Base-by-base conservation (phyloP, 164 flowering plant genomes). In the Paratinospora sagittata region DNA sequence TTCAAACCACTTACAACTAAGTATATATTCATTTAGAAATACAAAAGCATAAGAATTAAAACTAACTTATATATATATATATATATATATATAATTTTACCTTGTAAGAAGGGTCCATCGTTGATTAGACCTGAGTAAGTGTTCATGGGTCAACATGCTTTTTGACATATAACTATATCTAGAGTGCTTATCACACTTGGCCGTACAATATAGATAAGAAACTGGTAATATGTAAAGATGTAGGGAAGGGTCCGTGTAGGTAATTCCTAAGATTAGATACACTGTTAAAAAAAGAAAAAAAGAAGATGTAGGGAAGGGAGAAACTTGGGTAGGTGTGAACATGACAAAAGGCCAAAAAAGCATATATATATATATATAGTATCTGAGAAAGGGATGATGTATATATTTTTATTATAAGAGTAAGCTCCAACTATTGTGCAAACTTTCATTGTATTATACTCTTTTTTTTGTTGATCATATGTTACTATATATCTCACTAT, bases 301-400 rank as follows among this genome's bases (percentile, higher is more conserved):
- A 27, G 12, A 16, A 4, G 39, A 11, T 63, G 66, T 63, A 39
- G 39, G 66, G 66, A 63, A 63, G 41, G 66, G 39, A 63, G 66
- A 36, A 27, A 63, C 37, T 36, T 63, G 39, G 1, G 37, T 27
- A 36, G 66, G 39, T 26, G 39, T 63, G 66, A 63, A 63, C 37
- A 17, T 27, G 66, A 21, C 34, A 63, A 63, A 3, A 21, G 4
- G 24, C 7, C 14, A 7, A 37, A 63, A 63, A 8, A 13, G n/a
- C 66, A 14, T 27, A 27, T 23, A 6, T 62, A n/a, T n/a, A n/a
- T n/a, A n/a, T n/a, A n/a, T n/a, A n/a, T n/a, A n/a, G n/a, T n/a
- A n/a, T n/a, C n/a, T n/a, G n/a, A n/a, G n/a, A n/a, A n/a, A n/a
- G n/a, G n/a, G n/a, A n/a, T n/a, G n/a, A n/a, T n/a, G n/a, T n/a